These are phyloP conservation scores for Usnea hakonensis DNA, from an alignment of 495 filamentous ascomycete genomes.

Conservation along the genomic window DNA sequence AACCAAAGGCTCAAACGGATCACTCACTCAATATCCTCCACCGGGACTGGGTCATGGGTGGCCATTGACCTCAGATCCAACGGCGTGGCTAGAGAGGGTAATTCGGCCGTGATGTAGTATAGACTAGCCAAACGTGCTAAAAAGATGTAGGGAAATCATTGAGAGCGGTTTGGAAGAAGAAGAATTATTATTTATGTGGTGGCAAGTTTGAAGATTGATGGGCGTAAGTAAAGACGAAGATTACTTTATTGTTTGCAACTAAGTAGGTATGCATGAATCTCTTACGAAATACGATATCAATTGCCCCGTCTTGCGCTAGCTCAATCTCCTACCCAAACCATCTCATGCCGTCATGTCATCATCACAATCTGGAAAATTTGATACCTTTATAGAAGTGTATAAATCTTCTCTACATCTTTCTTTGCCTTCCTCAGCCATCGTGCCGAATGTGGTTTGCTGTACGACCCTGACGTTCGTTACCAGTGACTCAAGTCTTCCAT, in stretches of 20 bases:
- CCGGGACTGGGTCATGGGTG: conserved; percentile 30
- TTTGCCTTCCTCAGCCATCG: neutral
- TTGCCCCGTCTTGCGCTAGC: neutral
- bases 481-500: neutral
- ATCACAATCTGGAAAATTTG: neutral
- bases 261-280: neutral
- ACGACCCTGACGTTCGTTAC: neutral
- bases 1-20: neutral
- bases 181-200: neutral
- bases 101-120: conserved; percentile 11
- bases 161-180: neutral
- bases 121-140: neutral
- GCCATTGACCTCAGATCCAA: conserved; percentile 27
- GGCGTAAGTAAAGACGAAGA: neutral
- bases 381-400: neutral
- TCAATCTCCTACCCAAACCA: neutral
- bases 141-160: conserved; percentile 3
- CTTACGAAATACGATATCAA: neutral
- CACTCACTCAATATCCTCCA: conserved; percentile 29
- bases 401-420: neutral
- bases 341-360: neutral
- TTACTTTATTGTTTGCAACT: neutral
- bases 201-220: neutral
- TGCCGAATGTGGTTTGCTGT: neutral
- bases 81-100: conserved; percentile 18